Evolutionary conservation across 2,329 filamentous ascomycete genomes (phyloP).

Genomic region (Aureobasidium melanogenum): DNA sequence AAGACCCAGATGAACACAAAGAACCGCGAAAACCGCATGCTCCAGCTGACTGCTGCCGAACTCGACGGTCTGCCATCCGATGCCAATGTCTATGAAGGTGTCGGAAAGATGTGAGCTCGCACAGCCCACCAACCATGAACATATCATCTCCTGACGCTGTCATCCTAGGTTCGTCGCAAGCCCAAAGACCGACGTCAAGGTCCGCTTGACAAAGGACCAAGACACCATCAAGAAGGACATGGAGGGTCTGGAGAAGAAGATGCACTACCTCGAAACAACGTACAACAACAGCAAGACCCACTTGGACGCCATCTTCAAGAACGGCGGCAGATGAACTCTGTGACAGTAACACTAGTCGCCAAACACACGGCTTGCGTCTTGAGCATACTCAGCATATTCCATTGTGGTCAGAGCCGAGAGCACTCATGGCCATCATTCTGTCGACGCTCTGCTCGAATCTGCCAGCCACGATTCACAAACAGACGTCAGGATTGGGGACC

Average conservation of each 20-base stretch:
- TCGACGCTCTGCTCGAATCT: neutral
- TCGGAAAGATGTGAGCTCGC: constrained; percentile 80
- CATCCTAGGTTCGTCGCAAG: constrained; percentile 72
- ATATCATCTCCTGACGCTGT: neutral
- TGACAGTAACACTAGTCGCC: neutral
- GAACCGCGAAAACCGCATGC: constrained; percentile 78
- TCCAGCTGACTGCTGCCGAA: constrained; percentile 80
- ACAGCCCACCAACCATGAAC: neutral
- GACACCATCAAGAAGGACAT: constrained; percentile 70
- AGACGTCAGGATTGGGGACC: neutral
- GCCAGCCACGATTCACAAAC: neutral
- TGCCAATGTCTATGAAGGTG: constrained; percentile 83
- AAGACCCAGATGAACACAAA: constrained; percentile 77
- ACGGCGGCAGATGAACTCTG: constrained; percentile 21
- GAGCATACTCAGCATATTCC: neutral
- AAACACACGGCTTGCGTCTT: neutral
- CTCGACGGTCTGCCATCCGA: constrained; percentile 64
- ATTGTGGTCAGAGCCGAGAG: too few species aligned
- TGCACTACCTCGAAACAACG: constrained; percentile 90
- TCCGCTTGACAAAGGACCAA: constrained; percentile 66
- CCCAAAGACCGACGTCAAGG: constrained; percentile 62
- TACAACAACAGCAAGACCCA: constrained; percentile 89
- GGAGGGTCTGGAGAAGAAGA: constrained; percentile 72
- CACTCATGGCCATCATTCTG: neutral
- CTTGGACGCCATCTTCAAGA: constrained; percentile 75